Conservation (phyloP, 2,329 filamentous ascomycete genomes). For the Xylariaceae sp. region DNA sequence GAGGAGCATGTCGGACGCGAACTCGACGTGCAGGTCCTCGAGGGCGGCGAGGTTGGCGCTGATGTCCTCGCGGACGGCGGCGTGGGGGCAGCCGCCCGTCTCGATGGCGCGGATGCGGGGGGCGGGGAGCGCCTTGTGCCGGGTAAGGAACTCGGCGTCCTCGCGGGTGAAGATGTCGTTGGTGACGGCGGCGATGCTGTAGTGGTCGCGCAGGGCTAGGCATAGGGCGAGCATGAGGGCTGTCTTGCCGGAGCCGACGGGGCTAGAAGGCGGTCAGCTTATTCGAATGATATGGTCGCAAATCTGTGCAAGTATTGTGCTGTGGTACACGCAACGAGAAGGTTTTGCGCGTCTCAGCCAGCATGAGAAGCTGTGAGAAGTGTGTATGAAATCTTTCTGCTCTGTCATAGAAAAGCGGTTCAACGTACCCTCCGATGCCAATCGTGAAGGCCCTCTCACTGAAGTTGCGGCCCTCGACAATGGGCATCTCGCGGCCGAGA, state of each 20-base stretch:
- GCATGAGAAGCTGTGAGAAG: no score
- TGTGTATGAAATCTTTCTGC: no score
- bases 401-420: background rate
- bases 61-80: conserved; percentile 96
- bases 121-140: conserved; percentile 76
- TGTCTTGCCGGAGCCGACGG: conserved; percentile 95
- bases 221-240: conserved; percentile 94
- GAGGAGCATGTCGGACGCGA: conserved; percentile 77
- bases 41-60: conserved; percentile 88
- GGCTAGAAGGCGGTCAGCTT: conserved; percentile 46
- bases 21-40: conserved; percentile 79
- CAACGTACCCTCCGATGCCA: conserved; percentile 87
- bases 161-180: conserved; percentile 99
- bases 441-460: conserved; percentile 87
- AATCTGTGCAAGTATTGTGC: no score
- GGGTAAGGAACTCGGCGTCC: conserved; percentile 95
- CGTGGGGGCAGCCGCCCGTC: conserved; percentile 94
- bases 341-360: no score
- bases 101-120: conserved; percentile 90
- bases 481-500: conserved; percentile 85
- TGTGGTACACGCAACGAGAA: no score
- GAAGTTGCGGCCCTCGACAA: conserved; percentile 85
- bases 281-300: no score
- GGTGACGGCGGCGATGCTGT: conserved; percentile 90
- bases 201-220: conserved; percentile 71